Evolutionary conservation across 306 rosid genomes (phyloP).

Genomic region (Vigna unguiculata): DNA sequence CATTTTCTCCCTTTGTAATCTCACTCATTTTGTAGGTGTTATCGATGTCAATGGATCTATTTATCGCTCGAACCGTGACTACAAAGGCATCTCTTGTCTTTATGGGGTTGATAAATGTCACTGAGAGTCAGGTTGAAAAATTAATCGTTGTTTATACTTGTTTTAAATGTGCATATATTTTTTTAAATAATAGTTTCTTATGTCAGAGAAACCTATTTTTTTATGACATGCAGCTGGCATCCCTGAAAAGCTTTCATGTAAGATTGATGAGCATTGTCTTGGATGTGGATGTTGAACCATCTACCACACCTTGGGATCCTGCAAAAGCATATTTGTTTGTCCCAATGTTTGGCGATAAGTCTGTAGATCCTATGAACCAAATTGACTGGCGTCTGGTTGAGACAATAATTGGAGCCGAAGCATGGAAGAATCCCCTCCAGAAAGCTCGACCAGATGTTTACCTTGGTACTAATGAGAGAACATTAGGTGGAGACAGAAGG

Average conservation of each 20-base stretch:
- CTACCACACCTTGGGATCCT: constrained; percentile 99
- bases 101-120: constrained; percentile 74
- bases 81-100: constrained; percentile 95
- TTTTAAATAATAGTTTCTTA: constrained; percentile 42
- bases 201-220: constrained; percentile 42
- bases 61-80: constrained; percentile 98
- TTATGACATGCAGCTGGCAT: constrained; percentile 72
- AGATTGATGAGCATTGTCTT: constrained; percentile 97
- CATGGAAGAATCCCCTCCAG: constrained; percentile 98
- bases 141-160: constrained; percentile 21
- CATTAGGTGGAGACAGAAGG: constrained; percentile 97
- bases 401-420: constrained; percentile 73
- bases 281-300: constrained; percentile 99
- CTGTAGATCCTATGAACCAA: constrained; percentile 76
- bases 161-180: constrained; percentile 32
- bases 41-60: constrained; percentile 99
- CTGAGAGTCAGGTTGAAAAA: constrained; percentile 78
- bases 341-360: constrained; percentile 88
- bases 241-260: constrained; percentile 96
- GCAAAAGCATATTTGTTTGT: constrained; percentile 96
- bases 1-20: constrained; percentile 35
- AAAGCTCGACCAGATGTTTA: constrained; percentile 99
- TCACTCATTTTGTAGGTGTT: constrained; percentile 71
- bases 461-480: constrained; percentile 99
- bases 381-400: constrained; percentile 95